These are phyloP conservation scores for Vickermania ingenoplastis DNA, from an alignment of 208 protist species.

Conservation along the genomic window DNA sequence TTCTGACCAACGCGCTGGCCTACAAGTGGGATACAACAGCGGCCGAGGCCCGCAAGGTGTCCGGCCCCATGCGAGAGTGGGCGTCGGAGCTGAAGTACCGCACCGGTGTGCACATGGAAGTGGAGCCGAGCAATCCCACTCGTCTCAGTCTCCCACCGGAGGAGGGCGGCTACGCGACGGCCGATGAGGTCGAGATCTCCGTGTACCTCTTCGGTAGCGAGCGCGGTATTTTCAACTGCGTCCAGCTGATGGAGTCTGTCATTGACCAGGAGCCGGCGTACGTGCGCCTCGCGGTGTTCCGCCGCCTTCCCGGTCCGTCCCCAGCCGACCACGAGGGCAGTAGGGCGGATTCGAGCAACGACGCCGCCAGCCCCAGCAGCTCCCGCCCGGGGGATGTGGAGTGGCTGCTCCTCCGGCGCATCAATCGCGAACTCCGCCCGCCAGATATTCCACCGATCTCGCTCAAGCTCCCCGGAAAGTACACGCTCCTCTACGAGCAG, in stretches of 20 bases:
- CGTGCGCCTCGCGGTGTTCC: slow-evolving; percentile 82
- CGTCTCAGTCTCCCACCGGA: slow-evolving; percentile 19
- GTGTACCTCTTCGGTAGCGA: slow-evolving; percentile 88
- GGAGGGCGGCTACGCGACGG: slow-evolving; percentile 46
- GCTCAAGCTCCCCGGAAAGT: slow-evolving; percentile 87
- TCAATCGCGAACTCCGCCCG: slow-evolving; percentile 82
- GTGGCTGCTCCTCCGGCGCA: slow-evolving; percentile 84
- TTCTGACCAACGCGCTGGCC: slow-evolving; percentile 82
- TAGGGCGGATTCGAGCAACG: too few species aligned
- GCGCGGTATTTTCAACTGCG: slow-evolving; percentile 78
- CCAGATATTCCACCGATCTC: slow-evolving; percentile 87
- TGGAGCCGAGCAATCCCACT: slow-evolving; percentile 67
- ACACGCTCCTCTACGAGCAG: slow-evolving; percentile 80
- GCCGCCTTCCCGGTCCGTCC: slow-evolving; percentile 26
- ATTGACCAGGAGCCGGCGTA: slow-evolving; percentile 74
- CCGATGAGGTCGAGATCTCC: slow-evolving; percentile 83
- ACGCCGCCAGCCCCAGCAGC: too few species aligned
- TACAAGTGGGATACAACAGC: slow-evolving; percentile 86
- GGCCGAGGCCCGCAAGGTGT: slow-evolving; percentile 56
- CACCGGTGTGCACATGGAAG: slow-evolving; percentile 82
- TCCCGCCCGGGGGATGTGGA: slow-evolving; percentile 45
- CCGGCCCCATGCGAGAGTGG: slow-evolving; percentile 86
- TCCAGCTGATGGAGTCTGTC: slow-evolving; percentile 76
- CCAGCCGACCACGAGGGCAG: slow-evolving; percentile 9
- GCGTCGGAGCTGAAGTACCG: slow-evolving; percentile 85